These are phyloP conservation scores for Venturia aucupariae DNA, from an alignment of 2,329 filamentous ascomycete genomes.

Conservation along the genomic window DNA sequence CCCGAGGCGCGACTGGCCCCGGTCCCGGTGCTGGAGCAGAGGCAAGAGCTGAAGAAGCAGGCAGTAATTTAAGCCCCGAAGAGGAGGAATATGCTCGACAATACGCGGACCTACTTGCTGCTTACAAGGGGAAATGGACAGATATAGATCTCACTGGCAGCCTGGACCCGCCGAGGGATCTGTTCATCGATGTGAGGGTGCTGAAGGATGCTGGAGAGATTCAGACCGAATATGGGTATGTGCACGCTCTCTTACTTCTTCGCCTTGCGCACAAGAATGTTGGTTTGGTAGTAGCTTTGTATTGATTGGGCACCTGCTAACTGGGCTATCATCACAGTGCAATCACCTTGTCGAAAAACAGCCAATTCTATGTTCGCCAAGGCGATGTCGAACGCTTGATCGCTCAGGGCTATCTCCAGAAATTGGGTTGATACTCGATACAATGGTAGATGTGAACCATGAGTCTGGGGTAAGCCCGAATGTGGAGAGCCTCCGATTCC, in stretches of 20 bases:
- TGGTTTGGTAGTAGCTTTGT: background rate
- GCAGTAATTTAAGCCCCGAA: constrained; percentile 81
- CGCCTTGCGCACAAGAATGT: constrained; percentile 8
- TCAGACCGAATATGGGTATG: constrained; percentile 95
- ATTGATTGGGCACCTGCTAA: background rate
- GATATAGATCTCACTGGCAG: constrained; percentile 93
- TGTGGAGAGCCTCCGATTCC: background rate
- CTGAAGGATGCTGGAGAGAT: constrained; percentile 97
- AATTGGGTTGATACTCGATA: constrained; percentile 50
- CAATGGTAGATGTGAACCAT: background rate
- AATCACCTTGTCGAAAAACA: constrained; percentile 95
- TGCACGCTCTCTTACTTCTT: constrained; percentile 19
- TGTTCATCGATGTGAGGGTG: constrained; percentile 95
- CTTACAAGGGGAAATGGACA: constrained; percentile 97
- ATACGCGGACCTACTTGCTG: constrained; percentile 85
- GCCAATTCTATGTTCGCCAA: constrained; percentile 92
- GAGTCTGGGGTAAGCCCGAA: background rate
- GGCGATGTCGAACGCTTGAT: constrained; percentile 93
- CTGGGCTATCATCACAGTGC: constrained; percentile 47
- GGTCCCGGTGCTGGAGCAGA: constrained; percentile 21
- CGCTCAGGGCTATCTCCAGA: constrained; percentile 87
- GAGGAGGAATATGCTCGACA: constrained; percentile 93
- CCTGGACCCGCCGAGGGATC: constrained; percentile 83
- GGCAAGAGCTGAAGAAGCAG: constrained; percentile 37
- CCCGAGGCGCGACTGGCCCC: constrained; percentile 15